These are phyloP conservation scores for Emmonsia crescens DNA, from an alignment of 2,329 filamentous ascomycete genomes.

Conservation along the genomic window DNA sequence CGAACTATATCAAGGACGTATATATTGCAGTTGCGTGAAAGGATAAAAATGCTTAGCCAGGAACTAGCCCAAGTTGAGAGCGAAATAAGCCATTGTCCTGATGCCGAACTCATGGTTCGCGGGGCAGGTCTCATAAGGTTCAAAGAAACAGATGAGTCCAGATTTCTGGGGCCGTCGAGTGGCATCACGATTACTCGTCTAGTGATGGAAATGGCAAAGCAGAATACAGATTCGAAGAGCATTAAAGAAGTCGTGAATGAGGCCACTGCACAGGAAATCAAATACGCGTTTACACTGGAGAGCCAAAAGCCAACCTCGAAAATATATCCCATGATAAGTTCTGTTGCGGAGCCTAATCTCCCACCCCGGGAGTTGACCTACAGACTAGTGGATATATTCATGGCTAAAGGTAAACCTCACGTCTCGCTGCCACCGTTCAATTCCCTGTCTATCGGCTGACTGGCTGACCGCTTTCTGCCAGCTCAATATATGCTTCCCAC, in stretches of 20 bases:
- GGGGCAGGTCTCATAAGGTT: conserved; percentile 77
- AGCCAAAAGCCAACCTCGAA: conserved; percentile 58
- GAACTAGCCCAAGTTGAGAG: conserved; percentile 71
- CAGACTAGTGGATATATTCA: conserved; percentile 72
- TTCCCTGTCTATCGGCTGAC: conserved; percentile 8
- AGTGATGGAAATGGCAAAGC: conserved; percentile 93
- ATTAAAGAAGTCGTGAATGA: conserved; percentile 89
- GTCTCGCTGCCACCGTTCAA: not conserved
- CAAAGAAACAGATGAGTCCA: conserved; percentile 73
- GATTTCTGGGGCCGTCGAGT: conserved; percentile 86
- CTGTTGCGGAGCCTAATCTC: conserved; percentile 63
- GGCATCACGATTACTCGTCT: conserved; percentile 90
- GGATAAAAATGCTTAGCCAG: conserved; percentile 67
- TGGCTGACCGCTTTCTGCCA: conserved; percentile 33
- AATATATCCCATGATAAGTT: conserved; percentile 83
- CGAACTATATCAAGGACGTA: conserved; percentile 82
- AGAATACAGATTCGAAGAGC: conserved; percentile 78
- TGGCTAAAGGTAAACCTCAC: conserved; percentile 57
- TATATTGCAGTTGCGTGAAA: conserved; percentile 83
- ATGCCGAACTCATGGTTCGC: conserved; percentile 74
- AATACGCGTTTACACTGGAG: conserved; percentile 59
- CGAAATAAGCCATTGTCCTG: conserved; percentile 59
- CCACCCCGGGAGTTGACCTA: conserved; percentile 66
- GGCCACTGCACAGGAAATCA: conserved; percentile 52
- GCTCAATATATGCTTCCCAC: conserved; percentile 82